Conservation (phyloP, 495 filamentous ascomycete species). For the Astrothelium macrocarpum region DNA sequence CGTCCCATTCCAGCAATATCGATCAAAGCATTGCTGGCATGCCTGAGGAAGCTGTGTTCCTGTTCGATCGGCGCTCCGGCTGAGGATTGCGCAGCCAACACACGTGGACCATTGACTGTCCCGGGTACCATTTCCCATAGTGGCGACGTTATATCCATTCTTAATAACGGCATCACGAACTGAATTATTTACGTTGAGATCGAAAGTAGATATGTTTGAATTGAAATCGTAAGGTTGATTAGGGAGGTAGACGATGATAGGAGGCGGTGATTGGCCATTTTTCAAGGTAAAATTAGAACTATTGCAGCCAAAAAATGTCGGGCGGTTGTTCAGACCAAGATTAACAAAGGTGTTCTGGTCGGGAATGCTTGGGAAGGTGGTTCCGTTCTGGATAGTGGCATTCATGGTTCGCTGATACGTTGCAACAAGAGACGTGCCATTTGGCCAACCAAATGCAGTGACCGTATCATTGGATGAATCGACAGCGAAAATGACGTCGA, state of each 20-base stretch:
- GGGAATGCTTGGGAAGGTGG: conserved; percentile 72
- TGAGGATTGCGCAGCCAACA: conserved; percentile 83
- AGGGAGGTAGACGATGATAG: conserved; percentile 82
- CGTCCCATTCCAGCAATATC: conserved; percentile 86
- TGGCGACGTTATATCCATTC: conserved; percentile 77
- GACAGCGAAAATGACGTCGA: conserved; percentile 89
- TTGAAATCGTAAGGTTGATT: conserved; percentile 67
- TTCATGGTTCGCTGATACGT: conserved; percentile 67
- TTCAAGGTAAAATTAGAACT: conserved; percentile 49
- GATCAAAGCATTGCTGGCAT: conserved; percentile 63
- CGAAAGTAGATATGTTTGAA: conserved; percentile 69
- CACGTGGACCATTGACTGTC: conserved; percentile 68
- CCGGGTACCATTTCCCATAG: conserved; percentile 65
- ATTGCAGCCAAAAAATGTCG: conserved; percentile 91
- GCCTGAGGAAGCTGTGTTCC: conserved; percentile 51
- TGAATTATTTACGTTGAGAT: conserved; percentile 47
- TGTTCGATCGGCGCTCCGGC: conserved; percentile 59
- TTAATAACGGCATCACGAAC: conserved; percentile 67
- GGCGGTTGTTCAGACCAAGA: conserved; percentile 69
- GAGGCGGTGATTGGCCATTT: conserved; percentile 36
- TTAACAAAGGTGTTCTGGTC: conserved; percentile 82
- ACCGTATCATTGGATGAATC: conserved; percentile 76
- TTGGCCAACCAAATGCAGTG: conserved; percentile 58
- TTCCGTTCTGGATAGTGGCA: conserved; percentile 60
- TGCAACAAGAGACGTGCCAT: conserved; percentile 73